Evolutionary conservation across 1,139 yeast species (phyloP).

Genomic region (Scheffersomyces segobiensis): DNA sequence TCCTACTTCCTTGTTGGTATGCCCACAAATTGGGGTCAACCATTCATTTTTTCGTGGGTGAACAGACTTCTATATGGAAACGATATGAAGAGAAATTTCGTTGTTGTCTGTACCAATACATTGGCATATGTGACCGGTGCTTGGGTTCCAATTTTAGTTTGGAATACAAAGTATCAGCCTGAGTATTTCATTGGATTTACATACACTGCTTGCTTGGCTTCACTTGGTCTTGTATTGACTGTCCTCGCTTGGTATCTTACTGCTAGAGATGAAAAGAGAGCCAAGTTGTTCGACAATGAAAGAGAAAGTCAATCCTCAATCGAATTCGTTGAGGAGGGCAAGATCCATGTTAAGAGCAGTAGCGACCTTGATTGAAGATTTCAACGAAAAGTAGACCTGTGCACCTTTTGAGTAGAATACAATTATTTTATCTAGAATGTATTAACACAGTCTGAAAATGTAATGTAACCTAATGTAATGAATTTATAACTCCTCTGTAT

Average conservation of each 20-base stretch:
- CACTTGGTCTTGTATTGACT: conserved; percentile 21
- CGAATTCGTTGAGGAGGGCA: neutral
- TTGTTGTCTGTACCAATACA: conserved; percentile 23
- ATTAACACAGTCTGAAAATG: neutral
- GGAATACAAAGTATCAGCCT: conserved; percentile 39
- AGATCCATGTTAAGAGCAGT: neutral
- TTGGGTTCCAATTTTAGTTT: conserved; percentile 25
- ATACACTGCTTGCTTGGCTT: conserved; percentile 22
- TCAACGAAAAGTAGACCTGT: neutral
- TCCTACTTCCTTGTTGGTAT: conserved; percentile 48
- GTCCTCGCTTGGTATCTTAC: conserved; percentile 29
- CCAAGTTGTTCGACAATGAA: neutral
- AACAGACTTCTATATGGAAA: conserved; percentile 19
- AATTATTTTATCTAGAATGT: neutral
- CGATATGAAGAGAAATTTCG: conserved; percentile 25
- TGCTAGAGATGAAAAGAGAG: conserved; percentile 27
- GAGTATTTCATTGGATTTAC: conserved; percentile 22
- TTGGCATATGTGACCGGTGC: conserved; percentile 26
- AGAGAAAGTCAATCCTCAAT: neutral
- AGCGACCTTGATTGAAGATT: neutral
- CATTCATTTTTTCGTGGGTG: conserved; percentile 25
- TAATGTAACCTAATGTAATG: neutral
- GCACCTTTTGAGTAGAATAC: too few relatives aligned
- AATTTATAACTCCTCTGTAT: neutral
- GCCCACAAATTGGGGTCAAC: conserved; percentile 39